Conservation (phyloP, 371 early-diverging fungal genomes). For the Mortierella sp. region DNA sequence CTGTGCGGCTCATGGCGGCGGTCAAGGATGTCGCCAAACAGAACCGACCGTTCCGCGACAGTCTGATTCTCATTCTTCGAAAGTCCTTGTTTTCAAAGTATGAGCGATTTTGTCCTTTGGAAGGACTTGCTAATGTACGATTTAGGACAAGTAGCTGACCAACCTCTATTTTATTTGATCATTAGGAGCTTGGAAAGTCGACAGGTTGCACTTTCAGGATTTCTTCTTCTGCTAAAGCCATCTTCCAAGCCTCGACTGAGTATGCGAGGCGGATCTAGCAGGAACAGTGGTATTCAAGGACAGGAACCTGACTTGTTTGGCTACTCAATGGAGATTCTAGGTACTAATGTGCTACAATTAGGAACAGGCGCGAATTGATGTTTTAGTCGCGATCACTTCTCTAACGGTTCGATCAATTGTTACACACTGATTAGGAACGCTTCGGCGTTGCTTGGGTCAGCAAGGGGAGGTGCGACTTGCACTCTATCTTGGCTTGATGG, state of each 20-base stretch:
- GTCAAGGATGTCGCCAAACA: slow-evolving; percentile 64
- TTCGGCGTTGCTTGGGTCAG: slow-evolving; percentile 72
- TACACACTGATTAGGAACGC: slow-evolving; percentile 56
- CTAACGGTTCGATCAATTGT: too few species aligned
- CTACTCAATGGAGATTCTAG: slow-evolving; percentile 67
- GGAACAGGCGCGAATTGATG: not conserved
- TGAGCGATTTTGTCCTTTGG: not conserved
- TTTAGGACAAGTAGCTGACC: not conserved
- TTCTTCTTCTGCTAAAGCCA: slow-evolving; percentile 63
- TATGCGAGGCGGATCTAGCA: slow-evolving; percentile 30
- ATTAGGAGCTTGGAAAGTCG: slow-evolving; percentile 69
- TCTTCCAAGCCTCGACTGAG: slow-evolving; percentile 12
- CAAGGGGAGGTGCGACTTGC: slow-evolving; percentile 66
- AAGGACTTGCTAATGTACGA: not conserved
- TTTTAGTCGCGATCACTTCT: not conserved
- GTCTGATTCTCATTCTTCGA: slow-evolving; percentile 69
- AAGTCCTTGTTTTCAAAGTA: slow-evolving; percentile 77
- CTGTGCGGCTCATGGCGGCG: slow-evolving; percentile 64
- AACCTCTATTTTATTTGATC: not conserved
- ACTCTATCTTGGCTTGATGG: slow-evolving; percentile 67
- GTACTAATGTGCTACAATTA: slow-evolving; percentile 34
- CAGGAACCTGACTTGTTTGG: slow-evolving; percentile 26
- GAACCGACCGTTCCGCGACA: slow-evolving; percentile 68
- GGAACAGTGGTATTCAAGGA: slow-evolving; percentile 7
- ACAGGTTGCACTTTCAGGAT: slow-evolving; percentile 69